Evolutionary conservation across 2,329 filamentous ascomycete genomes (phyloP).

Genomic region (Talaromyces sp.): DNA sequence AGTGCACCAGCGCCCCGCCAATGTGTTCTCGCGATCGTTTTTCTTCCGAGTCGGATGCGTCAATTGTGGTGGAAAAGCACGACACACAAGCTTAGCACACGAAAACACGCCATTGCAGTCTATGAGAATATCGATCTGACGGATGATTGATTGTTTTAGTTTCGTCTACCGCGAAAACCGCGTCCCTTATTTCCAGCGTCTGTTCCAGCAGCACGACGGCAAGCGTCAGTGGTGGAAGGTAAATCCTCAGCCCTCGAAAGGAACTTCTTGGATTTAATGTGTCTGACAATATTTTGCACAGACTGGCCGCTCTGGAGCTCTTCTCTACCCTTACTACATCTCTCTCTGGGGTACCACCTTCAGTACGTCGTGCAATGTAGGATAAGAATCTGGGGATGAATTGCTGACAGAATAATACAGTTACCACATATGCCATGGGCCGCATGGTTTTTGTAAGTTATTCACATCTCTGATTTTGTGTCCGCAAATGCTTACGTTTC

Average conservation of each 20-base stretch:
- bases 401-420: constrained; percentile 12
- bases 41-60: not conserved
- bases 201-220: constrained; percentile 63
- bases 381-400: not conserved
- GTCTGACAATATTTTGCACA: constrained; percentile 23
- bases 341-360: constrained; percentile 45
- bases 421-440: constrained; percentile 39
- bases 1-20: constrained; percentile 4
- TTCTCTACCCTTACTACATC: constrained; percentile 59
- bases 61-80: not conserved
- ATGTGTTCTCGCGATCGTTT: not conserved
- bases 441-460: constrained; percentile 40
- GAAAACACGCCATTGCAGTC: not conserved
- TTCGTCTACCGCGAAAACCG: constrained; percentile 62
- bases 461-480: constrained; percentile 20
- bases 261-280: not conserved
- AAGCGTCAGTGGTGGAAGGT: constrained; percentile 66
- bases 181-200: constrained; percentile 62
- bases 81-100: not conserved
- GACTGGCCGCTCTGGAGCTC: constrained; percentile 51
- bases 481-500: constrained; percentile 16
- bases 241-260: constrained; percentile 26
- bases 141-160: constrained; percentile 21
- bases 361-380: constrained; percentile 34
- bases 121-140: not conserved